A percentile compares a stretch with the other conserved stretches of the same genome.
These are phyloP conservation scores for Hypoxylon fragiforme DNA, from an alignment of 495 filamentous ascomycete genomes.

Conservation along the genomic window DNA sequence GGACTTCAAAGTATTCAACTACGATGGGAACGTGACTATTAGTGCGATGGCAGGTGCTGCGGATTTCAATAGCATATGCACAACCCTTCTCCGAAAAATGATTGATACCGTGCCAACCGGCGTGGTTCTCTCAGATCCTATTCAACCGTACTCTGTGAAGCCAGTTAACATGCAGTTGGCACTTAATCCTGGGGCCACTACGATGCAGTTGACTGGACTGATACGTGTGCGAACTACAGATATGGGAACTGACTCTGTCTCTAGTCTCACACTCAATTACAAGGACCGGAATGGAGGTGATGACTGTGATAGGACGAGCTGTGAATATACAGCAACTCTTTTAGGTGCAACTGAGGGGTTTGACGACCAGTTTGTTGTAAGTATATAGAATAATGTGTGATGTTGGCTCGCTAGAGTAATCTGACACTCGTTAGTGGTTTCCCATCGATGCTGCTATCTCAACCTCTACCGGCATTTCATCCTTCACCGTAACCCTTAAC, in stretches of 20 bases:
- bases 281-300: constrained; percentile 92
- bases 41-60: constrained; percentile 46
- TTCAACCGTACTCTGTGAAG: constrained; percentile 63
- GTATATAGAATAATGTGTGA: constrained; percentile 5
- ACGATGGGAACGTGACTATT: constrained; percentile 61
- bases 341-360: constrained; percentile 57
- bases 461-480: constrained; percentile 49
- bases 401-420: not conserved
- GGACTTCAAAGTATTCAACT: constrained; percentile 60
- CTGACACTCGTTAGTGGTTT: constrained; percentile 45
- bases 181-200: constrained; percentile 42
- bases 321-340: constrained; percentile 48
- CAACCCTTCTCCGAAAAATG: constrained; percentile 59
- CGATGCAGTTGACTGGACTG: constrained; percentile 44
- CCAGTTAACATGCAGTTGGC: constrained; percentile 55
- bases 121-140: constrained; percentile 53
- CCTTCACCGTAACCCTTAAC: constrained; percentile 47
- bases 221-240: constrained; percentile 51
- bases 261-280: constrained; percentile 70
- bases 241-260: constrained; percentile 37
- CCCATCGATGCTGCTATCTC: constrained; percentile 45
- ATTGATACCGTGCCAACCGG: constrained; percentile 61
- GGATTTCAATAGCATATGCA: constrained; percentile 53
- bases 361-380: constrained; percentile 61
- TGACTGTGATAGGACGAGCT: constrained; percentile 54